Conservation (phyloP, 176 grass and related monocot species). For the Neostapfia colusana region DNA sequence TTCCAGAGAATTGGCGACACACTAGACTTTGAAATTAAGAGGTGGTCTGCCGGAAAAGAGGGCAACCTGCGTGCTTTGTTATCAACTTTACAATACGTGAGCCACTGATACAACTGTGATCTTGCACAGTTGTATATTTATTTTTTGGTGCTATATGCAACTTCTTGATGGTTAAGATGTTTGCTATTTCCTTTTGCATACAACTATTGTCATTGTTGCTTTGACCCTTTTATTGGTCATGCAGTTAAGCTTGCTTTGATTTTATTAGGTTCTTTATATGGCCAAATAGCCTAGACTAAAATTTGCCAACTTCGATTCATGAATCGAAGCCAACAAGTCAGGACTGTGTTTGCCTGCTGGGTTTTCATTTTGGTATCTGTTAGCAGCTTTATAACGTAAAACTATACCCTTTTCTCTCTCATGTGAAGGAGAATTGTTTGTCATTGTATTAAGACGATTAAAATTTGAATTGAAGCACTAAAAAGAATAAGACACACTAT, state of each 20-base stretch:
- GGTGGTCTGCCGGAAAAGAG: constrained; percentile 98
- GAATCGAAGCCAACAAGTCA: neutral
- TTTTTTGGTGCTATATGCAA: neutral
- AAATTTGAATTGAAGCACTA: neutral
- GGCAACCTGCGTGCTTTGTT: constrained; percentile 89
- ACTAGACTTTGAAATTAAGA: constrained; percentile 89
- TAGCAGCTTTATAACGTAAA: neutral
- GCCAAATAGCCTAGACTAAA: neutral
- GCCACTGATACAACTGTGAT: neutral
- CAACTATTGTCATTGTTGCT: neutral
- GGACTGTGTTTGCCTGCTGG: neutral
- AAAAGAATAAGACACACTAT: neutral
- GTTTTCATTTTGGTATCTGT: neutral
- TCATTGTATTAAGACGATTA: neutral
- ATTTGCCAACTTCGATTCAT: neutral
- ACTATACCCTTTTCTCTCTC: neutral
- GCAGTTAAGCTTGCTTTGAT: neutral
- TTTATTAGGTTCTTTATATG: constrained; percentile 11
- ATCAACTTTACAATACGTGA: constrained; percentile 95
- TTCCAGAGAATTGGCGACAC: constrained; percentile 79
- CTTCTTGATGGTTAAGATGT: neutral
- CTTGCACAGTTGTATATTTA: neutral
- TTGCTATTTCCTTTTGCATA: constrained; percentile 14
- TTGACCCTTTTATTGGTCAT: neutral
- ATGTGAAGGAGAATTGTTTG: neutral